Evolutionary conservation across 2,329 filamentous ascomycete species (phyloP).

Genomic region (Epichloe amarillans): DNA sequence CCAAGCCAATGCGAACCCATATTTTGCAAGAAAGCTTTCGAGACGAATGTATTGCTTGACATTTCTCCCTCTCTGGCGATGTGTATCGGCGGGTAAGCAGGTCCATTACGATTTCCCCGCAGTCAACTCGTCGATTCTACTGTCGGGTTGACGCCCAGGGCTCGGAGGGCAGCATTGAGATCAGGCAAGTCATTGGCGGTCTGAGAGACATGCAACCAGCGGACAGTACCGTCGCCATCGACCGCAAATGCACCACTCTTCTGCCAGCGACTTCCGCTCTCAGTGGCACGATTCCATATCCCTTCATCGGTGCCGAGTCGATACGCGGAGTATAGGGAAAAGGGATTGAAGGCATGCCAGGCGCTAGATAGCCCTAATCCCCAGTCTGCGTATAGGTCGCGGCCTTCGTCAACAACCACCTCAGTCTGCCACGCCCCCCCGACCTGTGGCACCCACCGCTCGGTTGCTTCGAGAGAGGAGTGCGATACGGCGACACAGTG

Average conservation of each 20-base stretch:
- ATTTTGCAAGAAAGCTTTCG: too few relatives aligned
- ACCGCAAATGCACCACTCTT: conserved; percentile 49
- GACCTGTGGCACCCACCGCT: conserved; percentile 42
- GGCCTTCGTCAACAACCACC: conserved; percentile 46
- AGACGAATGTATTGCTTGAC: too few relatives aligned
- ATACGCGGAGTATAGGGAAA: conserved; percentile 42
- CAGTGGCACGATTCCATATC: conserved; percentile 52
- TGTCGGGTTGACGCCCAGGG: conserved; percentile 10
- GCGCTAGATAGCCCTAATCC: conserved; percentile 48
- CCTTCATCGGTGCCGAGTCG: conserved; percentile 46
- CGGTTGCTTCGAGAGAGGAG: conserved; percentile 36
- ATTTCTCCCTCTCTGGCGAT: too few relatives aligned
- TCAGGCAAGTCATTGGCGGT: conserved; percentile 20
- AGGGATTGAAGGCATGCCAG: conserved; percentile 49
- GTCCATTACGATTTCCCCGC: neutral
- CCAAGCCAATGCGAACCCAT: too few relatives aligned
- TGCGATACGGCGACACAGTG: conserved; percentile 52
- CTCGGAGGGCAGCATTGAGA: conserved; percentile 15
- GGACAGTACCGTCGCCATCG: conserved; percentile 17
- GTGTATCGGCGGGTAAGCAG: too few relatives aligned
- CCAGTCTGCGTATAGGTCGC: conserved; percentile 50
- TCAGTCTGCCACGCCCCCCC: conserved; percentile 43
- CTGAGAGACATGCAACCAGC: conserved; percentile 18
- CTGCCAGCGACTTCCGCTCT: conserved; percentile 58
- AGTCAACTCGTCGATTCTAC: neutral